Conservation (phyloP, 805 yeast species). For the Suhomyces kilbournensis region DNA sequence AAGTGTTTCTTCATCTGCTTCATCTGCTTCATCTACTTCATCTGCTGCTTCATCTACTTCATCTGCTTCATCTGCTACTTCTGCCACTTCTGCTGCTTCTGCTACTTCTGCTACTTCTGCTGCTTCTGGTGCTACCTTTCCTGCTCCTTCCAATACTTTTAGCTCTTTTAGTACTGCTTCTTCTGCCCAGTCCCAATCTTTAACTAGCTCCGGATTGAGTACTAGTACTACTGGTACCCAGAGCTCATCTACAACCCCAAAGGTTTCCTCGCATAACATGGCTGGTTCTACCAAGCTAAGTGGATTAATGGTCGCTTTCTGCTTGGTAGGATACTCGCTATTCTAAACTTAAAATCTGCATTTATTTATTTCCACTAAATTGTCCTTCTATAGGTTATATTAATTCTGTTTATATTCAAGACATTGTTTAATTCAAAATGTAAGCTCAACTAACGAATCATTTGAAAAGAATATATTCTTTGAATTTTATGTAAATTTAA, state of each 20-base stretch:
- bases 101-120: constrained; percentile 1
- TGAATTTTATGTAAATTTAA: no score
- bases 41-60: constrained; percentile 1
- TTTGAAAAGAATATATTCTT: no score
- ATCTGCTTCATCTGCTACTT: neutral
- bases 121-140: neutral
- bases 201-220: neutral
- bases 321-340: constrained; percentile 6
- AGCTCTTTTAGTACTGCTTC: neutral
- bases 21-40: neutral
- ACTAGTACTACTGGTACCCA: neutral
- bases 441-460: no score
- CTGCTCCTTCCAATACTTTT: neutral
- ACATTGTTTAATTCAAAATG: no score
- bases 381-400: neutral
- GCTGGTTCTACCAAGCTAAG: constrained; percentile 2
- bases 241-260: neutral
- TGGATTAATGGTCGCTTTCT: constrained; percentile 7
- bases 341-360: neutral
- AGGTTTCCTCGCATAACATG: neutral
- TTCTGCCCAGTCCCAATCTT: neutral
- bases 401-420: no score
- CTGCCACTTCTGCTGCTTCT: neutral
- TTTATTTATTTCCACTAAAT: neutral
- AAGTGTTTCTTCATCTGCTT: no score